Evolutionary conservation across 192 early-diverging fungal genomes (phyloP), one percentile per base, ranked within the genome.

Genomic region (Geranomyces michiganensis): DNA sequence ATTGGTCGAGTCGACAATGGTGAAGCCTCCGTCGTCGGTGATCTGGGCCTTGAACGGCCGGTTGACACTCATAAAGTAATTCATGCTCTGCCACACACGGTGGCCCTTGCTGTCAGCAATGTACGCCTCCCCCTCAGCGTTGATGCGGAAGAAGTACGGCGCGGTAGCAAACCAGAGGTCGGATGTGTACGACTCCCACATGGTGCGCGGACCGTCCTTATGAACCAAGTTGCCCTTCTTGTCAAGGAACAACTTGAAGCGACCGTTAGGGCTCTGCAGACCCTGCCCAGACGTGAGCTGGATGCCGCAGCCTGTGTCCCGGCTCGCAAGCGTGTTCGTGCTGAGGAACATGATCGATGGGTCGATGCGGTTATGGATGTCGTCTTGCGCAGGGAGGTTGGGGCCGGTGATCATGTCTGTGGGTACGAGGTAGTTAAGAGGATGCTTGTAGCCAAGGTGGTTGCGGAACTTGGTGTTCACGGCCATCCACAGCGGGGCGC

Each of bases 361-460:
- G 31, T 61, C 59, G 5, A 61, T 61, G 19, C 5, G 5, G 59
- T 61, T 61, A 26, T 61, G 59, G 6, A 33, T 6, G 59, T 61
- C 59, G 59, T 2, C 29, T 19, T 61, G 59, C 5, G 2, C 8
- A 9, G 26, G 59, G 4, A 27, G 59, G 59, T 61, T 61, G 5
- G 59, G 59, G 3, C 29, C 29, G 29, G 59, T 61, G 59, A 61
- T 19, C 29, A 61, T 33, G 59, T 61, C 32, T 2, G 59, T 61
- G 59, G 59, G 59, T 5, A 61, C 29, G 3, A 31, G 29, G 24
- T 61, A 61, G 59, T 61, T 33, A 3, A 61, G 32, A 3, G 59
- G 59, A 26, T 61, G 59, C 32, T 61, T 61, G 59, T 61, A 61
- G 24, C 59, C 59, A 3, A 31, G 19, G 8, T 33, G 59, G 59